These are phyloP conservation scores for Chrysosporium keratinophilum DNA, from an alignment of 2,329 filamentous ascomycete species.

Conservation along the genomic window DNA sequence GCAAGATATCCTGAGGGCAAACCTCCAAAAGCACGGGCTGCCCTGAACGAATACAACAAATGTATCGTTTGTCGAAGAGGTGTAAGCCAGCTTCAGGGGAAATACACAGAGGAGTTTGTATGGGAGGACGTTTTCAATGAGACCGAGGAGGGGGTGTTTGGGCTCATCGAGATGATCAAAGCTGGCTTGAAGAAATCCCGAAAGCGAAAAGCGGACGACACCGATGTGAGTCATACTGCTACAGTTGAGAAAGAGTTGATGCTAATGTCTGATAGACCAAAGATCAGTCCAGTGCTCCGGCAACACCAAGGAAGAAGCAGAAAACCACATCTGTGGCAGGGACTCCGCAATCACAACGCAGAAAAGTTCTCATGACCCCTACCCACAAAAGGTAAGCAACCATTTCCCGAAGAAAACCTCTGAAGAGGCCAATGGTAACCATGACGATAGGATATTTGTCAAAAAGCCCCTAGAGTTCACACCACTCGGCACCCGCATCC, in stretches of 20 bases:
- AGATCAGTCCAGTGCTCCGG: constrained; percentile 26
- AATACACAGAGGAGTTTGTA: constrained; percentile 80
- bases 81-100: constrained; percentile 77
- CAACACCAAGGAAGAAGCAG: constrained; percentile 49
- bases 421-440: not conserved
- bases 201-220: constrained; percentile 38
- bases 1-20: constrained; percentile 62
- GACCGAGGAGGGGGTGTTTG: constrained; percentile 53
- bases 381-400: constrained; percentile 49
- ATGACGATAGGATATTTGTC: constrained; percentile 47
- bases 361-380: constrained; percentile 47
- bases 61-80: constrained; percentile 82
- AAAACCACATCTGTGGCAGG: constrained; percentile 39
- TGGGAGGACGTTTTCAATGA: constrained; percentile 79
- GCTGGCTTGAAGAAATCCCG: constrained; percentile 55
- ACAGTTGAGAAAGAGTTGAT: constrained; percentile 17
- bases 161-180: constrained; percentile 57
- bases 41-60: constrained; percentile 66
- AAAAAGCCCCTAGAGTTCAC: constrained; percentile 94
- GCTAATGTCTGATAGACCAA: constrained; percentile 17
- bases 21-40: constrained; percentile 51
- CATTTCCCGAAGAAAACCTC: not conserved
- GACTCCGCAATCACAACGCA: constrained; percentile 36
- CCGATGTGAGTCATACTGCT: constrained; percentile 25
- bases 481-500: constrained; percentile 74